A percentile compares a stretch with the other conserved stretches of the same genome.
phyloP scores from a whole-genome alignment of 2,329 filamentous ascomycete species.

The Cladosporium phlei region DNA sequence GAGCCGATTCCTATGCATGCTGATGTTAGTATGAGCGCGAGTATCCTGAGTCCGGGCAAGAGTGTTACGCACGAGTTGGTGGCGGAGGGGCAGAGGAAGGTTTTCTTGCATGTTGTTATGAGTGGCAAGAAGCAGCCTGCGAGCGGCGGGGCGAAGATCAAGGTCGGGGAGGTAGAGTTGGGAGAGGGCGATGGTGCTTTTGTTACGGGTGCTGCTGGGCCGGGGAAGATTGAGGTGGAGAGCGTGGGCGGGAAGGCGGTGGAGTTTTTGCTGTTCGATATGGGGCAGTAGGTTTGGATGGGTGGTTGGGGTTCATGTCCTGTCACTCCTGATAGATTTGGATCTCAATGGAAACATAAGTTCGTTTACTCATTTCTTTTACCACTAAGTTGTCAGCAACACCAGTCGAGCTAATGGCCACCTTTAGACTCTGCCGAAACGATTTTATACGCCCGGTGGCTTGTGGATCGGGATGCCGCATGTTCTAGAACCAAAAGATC shows the following conservation, averaged over 20 bases:
- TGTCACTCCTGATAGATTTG: too few species aligned
- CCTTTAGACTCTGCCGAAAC: too few species aligned
- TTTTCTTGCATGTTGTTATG: conserved; percentile 79
- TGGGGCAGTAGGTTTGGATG: conserved; percentile 32
- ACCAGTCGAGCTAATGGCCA: too few species aligned
- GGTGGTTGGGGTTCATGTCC: too few species aligned
- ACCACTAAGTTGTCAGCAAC: too few species aligned
- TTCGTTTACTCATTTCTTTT: too few species aligned
- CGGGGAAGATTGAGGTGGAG: conserved; percentile 42
- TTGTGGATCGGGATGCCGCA: too few species aligned
- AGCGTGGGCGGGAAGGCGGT: conserved; percentile 44
- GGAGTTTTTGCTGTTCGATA: conserved; percentile 48
- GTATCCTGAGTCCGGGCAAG: conserved; percentile 61
- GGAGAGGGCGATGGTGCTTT: conserved; percentile 79
- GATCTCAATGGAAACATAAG: too few species aligned
- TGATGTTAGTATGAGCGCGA: conserved; percentile 77
- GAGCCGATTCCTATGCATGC: conserved; percentile 77
- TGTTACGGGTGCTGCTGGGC: conserved; percentile 50
- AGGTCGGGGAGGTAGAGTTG: conserved; percentile 62
- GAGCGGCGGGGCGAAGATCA: conserved; percentile 66
- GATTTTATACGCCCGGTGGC: too few species aligned
- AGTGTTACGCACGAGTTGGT: conserved; percentile 71
- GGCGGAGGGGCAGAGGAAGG: conserved; percentile 59
- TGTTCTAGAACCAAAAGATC: too few species aligned
- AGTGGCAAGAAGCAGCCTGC: conserved; percentile 51